Evolutionary conservation across 495 filamentous ascomycete genomes (phyloP).

Genomic region (Tuber melanosporum): DNA sequence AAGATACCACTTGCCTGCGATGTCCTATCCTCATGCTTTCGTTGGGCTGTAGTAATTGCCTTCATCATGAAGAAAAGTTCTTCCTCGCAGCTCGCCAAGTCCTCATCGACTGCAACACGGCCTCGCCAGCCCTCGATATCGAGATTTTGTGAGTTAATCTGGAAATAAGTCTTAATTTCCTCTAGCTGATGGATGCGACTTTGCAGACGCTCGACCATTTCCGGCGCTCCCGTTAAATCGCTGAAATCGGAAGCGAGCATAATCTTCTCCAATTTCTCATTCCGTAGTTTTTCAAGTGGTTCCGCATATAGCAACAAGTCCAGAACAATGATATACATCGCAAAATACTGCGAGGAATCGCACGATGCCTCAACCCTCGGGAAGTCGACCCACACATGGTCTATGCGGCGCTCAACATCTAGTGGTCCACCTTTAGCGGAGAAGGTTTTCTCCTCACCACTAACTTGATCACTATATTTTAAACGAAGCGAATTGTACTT

Average conservation of each 20-base stretch:
- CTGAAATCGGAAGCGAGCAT: constrained; percentile 99
- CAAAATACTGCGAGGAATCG: constrained; percentile 93
- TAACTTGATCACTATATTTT: constrained; percentile 95
- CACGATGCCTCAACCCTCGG: constrained; percentile 85
- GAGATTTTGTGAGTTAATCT: constrained; percentile 79
- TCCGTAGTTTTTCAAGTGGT: constrained; percentile 89
- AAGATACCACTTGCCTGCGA: constrained; percentile 64
- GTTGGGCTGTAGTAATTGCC: constrained; percentile 90
- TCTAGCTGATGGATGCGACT: constrained; percentile 87
- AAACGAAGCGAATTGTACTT: constrained; percentile 96
- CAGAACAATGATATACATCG: constrained; percentile 92
- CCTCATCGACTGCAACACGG: constrained; percentile 73
- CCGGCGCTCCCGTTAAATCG: constrained; percentile 84
- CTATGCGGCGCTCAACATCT: constrained; percentile 70
- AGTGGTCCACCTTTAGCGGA: constrained; percentile 47
- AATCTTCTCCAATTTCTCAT: constrained; percentile 90
- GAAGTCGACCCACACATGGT: constrained; percentile 94
- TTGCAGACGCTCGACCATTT: constrained; percentile 87
- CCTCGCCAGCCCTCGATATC: constrained; percentile 91
- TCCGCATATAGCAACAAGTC: constrained; percentile 93
- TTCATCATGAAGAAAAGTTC: constrained; percentile 99
- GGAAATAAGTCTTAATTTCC: constrained; percentile 94
- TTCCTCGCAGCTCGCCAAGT: constrained; percentile 83
- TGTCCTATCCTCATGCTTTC: constrained; percentile 67
- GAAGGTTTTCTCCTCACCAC: constrained; percentile 47